Evolutionary conservation across 768 basidiomycete species (phyloP).

Genomic region (Russula earlei): DNA sequence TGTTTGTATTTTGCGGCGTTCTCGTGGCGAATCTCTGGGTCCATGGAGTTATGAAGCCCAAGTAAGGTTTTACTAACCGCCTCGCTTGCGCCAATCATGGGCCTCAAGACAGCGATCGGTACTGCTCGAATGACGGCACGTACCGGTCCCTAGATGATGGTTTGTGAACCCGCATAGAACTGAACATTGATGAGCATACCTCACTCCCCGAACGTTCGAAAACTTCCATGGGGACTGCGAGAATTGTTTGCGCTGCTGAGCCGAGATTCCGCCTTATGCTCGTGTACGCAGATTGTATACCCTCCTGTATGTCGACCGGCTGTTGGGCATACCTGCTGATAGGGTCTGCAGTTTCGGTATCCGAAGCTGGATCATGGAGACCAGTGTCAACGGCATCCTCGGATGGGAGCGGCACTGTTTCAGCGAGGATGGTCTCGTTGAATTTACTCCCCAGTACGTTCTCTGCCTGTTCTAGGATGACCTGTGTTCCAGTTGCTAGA

Average conservation of each 20-base stretch:
- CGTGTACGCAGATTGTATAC: constrained; percentile 84
- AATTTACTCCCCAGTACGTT: constrained; percentile 77
- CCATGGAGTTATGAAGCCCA: constrained; percentile 87
- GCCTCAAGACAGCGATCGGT: constrained; percentile 92
- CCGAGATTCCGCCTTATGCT: constrained; percentile 80
- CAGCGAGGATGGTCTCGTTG: constrained; percentile 52
- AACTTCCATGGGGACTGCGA: constrained; percentile 98
- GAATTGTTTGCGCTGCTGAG: constrained; percentile 94
- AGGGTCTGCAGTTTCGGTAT: constrained; percentile 41
- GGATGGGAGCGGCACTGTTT: constrained; percentile 42
- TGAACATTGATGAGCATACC: constrained; percentile 36
- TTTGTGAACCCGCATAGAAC: neutral
- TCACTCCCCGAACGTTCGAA: constrained; percentile 91
- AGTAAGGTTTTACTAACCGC: constrained; percentile 93
- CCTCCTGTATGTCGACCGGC: constrained; percentile 74
- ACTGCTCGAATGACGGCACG: constrained; percentile 94
- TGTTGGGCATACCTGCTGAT: constrained; percentile 92
- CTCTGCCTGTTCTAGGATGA: constrained; percentile 94
- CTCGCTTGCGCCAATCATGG: constrained; percentile 97
- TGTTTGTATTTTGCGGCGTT: constrained; percentile 93
- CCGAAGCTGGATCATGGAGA: constrained; percentile 30
- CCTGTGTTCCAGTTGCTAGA: constrained; percentile 94
- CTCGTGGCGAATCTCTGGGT: constrained; percentile 74
- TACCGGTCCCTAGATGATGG: constrained; percentile 63
- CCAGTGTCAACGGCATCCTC: constrained; percentile 21